Conservation (phyloP, 495 filamentous ascomycete genomes). For the Bacidia rubella region DNA sequence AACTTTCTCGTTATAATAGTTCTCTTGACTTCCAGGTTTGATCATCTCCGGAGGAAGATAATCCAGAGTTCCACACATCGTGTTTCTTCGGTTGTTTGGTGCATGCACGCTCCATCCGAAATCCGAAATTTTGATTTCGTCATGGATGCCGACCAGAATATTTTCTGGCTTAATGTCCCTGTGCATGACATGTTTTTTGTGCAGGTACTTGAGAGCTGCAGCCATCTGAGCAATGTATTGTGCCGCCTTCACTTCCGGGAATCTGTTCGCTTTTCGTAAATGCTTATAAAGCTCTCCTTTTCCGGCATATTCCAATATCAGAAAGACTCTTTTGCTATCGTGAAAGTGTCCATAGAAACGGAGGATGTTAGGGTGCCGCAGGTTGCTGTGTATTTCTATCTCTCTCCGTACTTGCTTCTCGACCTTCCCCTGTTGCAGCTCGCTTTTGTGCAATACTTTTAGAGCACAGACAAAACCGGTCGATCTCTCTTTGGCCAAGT, state of each 20-base stretch:
- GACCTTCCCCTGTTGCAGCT: slow-evolving; percentile 81
- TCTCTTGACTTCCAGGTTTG: slow-evolving; percentile 60
- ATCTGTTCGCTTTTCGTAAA: slow-evolving; percentile 70
- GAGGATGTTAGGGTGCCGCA: slow-evolving; percentile 92
- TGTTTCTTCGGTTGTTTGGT: slow-evolving; percentile 83
- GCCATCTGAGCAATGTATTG: slow-evolving; percentile 99
- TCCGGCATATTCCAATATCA: slow-evolving; percentile 91
- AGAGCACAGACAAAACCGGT: slow-evolving; percentile 90
- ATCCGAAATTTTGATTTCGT: slow-evolving; percentile 96
- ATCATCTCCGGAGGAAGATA: slow-evolving; percentile 98
- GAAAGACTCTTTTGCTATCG: slow-evolving; percentile 87
- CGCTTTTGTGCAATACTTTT: slow-evolving; percentile 91
- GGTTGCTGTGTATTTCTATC: slow-evolving; percentile 94
- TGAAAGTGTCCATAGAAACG: slow-evolving; percentile 94
- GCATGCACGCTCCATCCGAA: slow-evolving; percentile 99
- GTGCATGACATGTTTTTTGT: slow-evolving; percentile 97
- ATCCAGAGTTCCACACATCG: slow-evolving; percentile 94
- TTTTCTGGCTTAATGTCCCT: slow-evolving; percentile 99
- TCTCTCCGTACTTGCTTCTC: slow-evolving; percentile 96
- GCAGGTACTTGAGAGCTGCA: slow-evolving; percentile 75
- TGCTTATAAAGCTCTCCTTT: slow-evolving; percentile 97
- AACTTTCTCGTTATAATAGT: slow-evolving; percentile 87
- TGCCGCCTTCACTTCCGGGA: slow-evolving; percentile 92
- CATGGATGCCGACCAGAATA: slow-evolving; percentile 92
- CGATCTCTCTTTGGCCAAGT: slow-evolving; percentile 80